Base-by-base conservation (phyloP, 2,329 filamentous ascomycete species). In the Cyanodermella asteris region DNA sequence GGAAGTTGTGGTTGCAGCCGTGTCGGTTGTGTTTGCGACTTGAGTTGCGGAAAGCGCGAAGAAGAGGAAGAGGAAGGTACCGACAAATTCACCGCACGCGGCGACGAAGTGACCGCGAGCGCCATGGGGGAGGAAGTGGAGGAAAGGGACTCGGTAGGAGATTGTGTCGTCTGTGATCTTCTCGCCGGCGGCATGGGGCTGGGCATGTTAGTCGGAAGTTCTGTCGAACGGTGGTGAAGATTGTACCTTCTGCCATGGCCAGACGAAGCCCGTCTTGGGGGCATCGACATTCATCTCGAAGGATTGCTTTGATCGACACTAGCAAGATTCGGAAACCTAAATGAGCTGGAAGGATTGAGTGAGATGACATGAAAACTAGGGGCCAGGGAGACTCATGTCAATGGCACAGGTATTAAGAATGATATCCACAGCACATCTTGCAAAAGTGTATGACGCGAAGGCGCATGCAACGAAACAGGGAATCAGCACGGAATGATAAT, bases 201-300 rank as follows among this genome's bases (percentile, higher is more conserved):
- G 24, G 16, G 4, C 11, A 12, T 11, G 8, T 7, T 4, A 21
- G 6, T 11, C 11, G 14, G 20, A 10, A 8, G 6, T 3, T 7
- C 13, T 13, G 11, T 21, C 5, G 52, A 64, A n/a, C n/a, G n/a
- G n/a, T n/a, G n/a, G n/a, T n/a, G n/a, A n/a, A n/a, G n/a, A n/a
- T n/a, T n/a, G n/a, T 37, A 49, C 49, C 35, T 67, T 61, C 49
- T 82, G 74, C 34, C 76, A 66, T 28, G 74, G 74, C 49, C 59
- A 62, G 11, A 80, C 59, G 53, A 72, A 69, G 28, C 70, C 60
- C 35, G 77, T 73, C 51, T 90, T 91, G 42, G 64, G 68, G 46
- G 90, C 81, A 36, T 65, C 64, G 38, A 90, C 66, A 39, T 62
- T n/a, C n/a, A n/a, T n/a, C n/a, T n/a, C n/a, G n/a, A n/a, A n/a